Conservation (phyloP, 2,329 filamentous ascomycete genomes). For the Phaeophleospora eucalypticola region DNA sequence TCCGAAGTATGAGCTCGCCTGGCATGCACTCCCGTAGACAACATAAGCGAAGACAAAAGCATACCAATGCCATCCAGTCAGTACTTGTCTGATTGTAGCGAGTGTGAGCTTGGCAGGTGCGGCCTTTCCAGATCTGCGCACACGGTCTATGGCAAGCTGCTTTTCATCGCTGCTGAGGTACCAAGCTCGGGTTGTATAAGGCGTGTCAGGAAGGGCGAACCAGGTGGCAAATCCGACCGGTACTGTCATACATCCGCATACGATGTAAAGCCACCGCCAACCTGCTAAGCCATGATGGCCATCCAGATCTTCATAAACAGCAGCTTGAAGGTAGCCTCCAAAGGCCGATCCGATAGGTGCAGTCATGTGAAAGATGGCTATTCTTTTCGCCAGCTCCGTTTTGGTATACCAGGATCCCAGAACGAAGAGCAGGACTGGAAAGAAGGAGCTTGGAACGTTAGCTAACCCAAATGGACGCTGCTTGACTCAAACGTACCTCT, state of each 20-base stretch:
- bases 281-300: constrained; percentile 8
- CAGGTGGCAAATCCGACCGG: constrained; percentile 50
- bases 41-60: constrained; percentile 8
- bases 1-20: constrained; percentile 6
- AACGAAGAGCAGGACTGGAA: constrained; percentile 7
- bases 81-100: constrained; percentile 9
- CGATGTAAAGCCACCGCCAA: constrained; percentile 15
- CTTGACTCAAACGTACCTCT: too few relatives aligned
- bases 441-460: not conserved
- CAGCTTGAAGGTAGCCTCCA: constrained; percentile 9
- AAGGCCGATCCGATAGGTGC: constrained; percentile 9
- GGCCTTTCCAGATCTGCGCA: constrained; percentile 8
- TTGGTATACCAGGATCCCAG: constrained; percentile 15
- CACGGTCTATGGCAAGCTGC: constrained; percentile 6
- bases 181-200: constrained; percentile 11
- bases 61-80: constrained; percentile 16
- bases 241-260: constrained; percentile 51
- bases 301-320: constrained; percentile 9
- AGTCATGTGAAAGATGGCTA: constrained; percentile 11
- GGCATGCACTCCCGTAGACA: constrained; percentile 4
- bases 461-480: too few relatives aligned
- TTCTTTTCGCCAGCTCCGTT: constrained; percentile 10
- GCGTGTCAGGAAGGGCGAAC: constrained; percentile 49
- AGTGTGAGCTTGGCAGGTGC: constrained; percentile 6
- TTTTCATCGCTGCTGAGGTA: constrained; percentile 10